These are phyloP conservation scores for Saccharomycopsis fermentans DNA, from an alignment of 805 yeast genomes.

Conservation along the genomic window DNA sequence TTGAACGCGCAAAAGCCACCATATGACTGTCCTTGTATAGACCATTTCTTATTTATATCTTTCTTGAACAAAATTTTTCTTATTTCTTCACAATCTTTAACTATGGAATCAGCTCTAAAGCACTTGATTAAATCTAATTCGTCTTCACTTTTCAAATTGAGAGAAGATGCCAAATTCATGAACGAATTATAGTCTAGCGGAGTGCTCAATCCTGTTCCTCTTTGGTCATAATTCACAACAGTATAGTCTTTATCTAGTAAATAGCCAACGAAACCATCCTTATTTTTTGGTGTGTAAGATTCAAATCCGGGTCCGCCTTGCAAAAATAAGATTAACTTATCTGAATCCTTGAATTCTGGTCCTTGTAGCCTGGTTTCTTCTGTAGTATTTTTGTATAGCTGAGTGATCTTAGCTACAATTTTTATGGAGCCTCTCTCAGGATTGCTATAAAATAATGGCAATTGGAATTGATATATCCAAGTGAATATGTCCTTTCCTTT, in stretches of 20 bases:
- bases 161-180: constrained; percentile 6
- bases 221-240: constrained; percentile 41
- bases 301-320: constrained; percentile 50
- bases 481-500: constrained; percentile 11
- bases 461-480: constrained; percentile 12
- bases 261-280: constrained; percentile 29
- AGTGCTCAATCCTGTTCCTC: constrained; percentile 51
- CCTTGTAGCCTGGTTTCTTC: constrained; percentile 5
- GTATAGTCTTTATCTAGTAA: constrained; percentile 34
- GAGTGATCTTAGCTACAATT: constrained; percentile 14
- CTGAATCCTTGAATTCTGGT: constrained; percentile 2
- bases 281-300: constrained; percentile 28
- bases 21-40: constrained; percentile 44
- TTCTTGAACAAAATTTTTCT: constrained; percentile 28
- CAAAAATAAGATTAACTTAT: constrained; percentile 32
- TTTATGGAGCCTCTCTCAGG: constrained; percentile 5
- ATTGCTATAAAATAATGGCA: constrained; percentile 10
- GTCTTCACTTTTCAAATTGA: constrained; percentile 20
- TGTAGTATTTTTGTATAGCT: constrained; percentile 10
- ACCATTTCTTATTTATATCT: constrained; percentile 32
- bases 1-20: constrained; percentile 46
- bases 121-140: constrained; percentile 33
- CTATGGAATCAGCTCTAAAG: constrained; percentile 45
- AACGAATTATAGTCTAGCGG: constrained; percentile 31
- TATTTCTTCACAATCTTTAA: constrained; percentile 40